These are phyloP conservation scores for Nakazawaea siamensis DNA, from an alignment of 805 yeast genomes.

Conservation along the genomic window DNA sequence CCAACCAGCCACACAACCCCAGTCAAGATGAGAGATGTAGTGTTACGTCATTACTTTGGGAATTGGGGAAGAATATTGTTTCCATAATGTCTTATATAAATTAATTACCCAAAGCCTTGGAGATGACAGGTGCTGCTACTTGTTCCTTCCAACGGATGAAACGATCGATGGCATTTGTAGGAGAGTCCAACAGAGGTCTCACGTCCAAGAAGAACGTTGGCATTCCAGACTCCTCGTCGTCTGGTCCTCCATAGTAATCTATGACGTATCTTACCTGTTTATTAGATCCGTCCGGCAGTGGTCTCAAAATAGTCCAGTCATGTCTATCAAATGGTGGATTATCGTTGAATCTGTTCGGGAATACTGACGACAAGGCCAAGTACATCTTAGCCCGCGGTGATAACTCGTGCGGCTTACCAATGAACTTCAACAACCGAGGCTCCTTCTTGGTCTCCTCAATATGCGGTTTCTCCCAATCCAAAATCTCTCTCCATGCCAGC, in stretches of 20 bases:
- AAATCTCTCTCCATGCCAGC: constrained; percentile 94
- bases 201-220: constrained; percentile 92
- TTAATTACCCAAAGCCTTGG: constrained; percentile 56
- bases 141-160: constrained; percentile 45
- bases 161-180: constrained; percentile 60
- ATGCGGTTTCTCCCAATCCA: constrained; percentile 83
- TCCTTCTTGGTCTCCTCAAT: constrained; percentile 41
- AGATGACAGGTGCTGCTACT: constrained; percentile 48
- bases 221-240: constrained; percentile 74
- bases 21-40: constrained; percentile 22
- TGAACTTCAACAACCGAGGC: constrained; percentile 79
- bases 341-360: constrained; percentile 64
- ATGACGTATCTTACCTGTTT: constrained; percentile 77
- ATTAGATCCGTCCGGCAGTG: constrained; percentile 22
- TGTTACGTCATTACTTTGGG: constrained; percentile 25
- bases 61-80: constrained; percentile 25
- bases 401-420: constrained; percentile 84
- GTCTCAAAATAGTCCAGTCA: constrained; percentile 93
- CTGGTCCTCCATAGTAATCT: constrained; percentile 95
- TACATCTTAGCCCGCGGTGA: constrained; percentile 79
- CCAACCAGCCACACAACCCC: constrained; percentile 19
- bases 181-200: constrained; percentile 83
- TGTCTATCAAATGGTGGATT: constrained; percentile 96
- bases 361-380: constrained; percentile 53
- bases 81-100: constrained; percentile 12